Base-by-base conservation (phyloP, 306 rosid species). In the Malus fusca region DNA sequence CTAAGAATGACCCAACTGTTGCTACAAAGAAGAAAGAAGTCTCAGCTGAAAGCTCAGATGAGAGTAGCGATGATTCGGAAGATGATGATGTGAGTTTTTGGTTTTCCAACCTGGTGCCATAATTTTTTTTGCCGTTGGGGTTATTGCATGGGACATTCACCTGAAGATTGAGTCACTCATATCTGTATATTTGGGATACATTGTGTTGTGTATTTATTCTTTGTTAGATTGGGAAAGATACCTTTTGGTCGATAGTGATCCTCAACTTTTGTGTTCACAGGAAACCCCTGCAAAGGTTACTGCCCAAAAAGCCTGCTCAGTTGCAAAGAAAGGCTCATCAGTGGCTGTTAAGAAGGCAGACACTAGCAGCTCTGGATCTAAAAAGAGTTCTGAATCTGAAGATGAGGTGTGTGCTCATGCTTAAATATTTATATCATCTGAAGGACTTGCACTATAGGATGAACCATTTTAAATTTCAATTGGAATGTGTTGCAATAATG, bases 311-410 rank as follows among this genome's bases (percentile, higher is more conserved):
- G 9, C 13, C 64, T 4, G 21, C 66, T 7, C 37, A 33, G 37
- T 18, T 58, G 2, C 28, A 1, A 68, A 72, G 26, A 69, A 58
- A 58, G 66, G 43, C 21, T 33, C 77, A 3, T 28, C 22, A 15
- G 70, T 75, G 48, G 42, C 78, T 65, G n/a, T 53, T 4, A 33
- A 33, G 37, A 33, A 33, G 37, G 8, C 37, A 33, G 2, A 33
- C 37, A 33, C 8, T 33, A 6, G 78, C n/a, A 71, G 76, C 37
- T 33, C 8, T 19, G 60, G 77, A 52, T 76, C 77, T 55, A 84
- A 83, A 26, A 82, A 80, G 3, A 79, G 69, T 12, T 70, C 51
- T 26, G 7, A 33, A 33, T 33, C 35, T 5, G 85, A 75, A 30
- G 79, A 74, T 22, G 66, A 69, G 78, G 75, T 60, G 42, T 69